These are phyloP conservation scores for Cyclotella baltica DNA, from an alignment of 108 stramenopile genomes.

Conservation along the genomic window DNA sequence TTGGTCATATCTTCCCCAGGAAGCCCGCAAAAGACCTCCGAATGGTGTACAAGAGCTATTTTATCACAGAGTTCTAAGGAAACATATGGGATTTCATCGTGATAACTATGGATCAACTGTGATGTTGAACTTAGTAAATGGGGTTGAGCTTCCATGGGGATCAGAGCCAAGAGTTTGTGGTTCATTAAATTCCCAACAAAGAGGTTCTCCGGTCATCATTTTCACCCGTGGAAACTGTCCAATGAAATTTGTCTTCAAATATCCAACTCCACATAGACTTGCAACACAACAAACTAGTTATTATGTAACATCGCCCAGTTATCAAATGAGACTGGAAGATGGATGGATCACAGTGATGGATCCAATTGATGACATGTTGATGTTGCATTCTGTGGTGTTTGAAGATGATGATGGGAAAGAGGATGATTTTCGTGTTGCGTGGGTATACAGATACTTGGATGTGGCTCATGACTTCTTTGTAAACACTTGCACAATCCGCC, in stretches of 20 bases:
- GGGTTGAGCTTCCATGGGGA: background rate
- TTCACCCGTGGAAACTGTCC: no score
- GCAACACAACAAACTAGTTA: background rate
- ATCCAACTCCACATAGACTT: background rate
- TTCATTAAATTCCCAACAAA: no score
- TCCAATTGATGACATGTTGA: conserved; percentile 9
- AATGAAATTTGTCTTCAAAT: no score
- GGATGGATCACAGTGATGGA: background rate
- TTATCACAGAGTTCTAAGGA: background rate
- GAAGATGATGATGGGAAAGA: background rate
- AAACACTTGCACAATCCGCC: background rate
- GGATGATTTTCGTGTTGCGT: background rate
- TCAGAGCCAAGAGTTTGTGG: background rate
- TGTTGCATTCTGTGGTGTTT: background rate
- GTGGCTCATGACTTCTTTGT: conserved; percentile 10
- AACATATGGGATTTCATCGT: background rate
- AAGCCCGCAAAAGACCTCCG: background rate
- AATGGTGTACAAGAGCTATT: background rate
- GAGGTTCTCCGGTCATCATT: no score
- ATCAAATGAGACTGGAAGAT: conserved; percentile 4
- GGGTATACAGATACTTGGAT: conserved; percentile 11
- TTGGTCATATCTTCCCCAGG: background rate
- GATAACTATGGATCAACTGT: background rate
- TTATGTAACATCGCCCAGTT: conserved; percentile 10
- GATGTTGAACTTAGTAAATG: no score